Conservation (phyloP, 176 grass and related monocot species). For the Raddia distichophylla region DNA sequence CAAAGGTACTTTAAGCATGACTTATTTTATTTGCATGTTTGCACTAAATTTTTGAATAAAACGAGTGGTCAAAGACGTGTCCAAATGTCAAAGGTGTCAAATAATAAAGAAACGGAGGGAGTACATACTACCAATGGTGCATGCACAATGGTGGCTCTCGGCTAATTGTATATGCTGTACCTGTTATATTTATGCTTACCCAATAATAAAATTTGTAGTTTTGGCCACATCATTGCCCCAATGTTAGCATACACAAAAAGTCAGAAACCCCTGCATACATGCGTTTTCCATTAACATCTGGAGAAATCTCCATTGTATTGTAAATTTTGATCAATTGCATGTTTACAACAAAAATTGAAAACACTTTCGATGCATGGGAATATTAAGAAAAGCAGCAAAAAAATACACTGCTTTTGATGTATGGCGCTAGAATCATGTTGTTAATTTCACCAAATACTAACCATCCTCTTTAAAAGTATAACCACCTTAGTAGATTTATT, state of each 20-base stretch:
- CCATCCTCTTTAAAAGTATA: background rate
- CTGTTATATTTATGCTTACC: background rate
- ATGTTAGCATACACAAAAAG: background rate
- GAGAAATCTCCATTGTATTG: background rate
- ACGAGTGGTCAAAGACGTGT: too few relatives aligned
- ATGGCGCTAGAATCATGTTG: slow-evolving; percentile 2
- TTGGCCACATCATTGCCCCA: background rate
- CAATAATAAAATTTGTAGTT: background rate
- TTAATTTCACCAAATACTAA: background rate
- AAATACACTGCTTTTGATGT: background rate
- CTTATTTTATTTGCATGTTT: too few relatives aligned
- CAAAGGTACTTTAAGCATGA: too few relatives aligned
- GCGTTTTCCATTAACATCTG: background rate
- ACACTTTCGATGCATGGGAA: slow-evolving; percentile 4
- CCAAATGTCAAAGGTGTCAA: too few relatives aligned
- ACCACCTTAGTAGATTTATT: background rate
- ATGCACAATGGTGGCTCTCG: background rate
- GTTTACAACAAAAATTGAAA: background rate
- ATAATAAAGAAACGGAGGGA: too few relatives aligned
- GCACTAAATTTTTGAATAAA: too few relatives aligned
- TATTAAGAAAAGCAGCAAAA: slow-evolving; percentile 8
- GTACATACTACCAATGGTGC: background rate
- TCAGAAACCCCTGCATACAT: background rate
- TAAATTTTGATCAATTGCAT: background rate
- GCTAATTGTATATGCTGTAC: background rate